A percentile compares a stretch with the other conserved stretches of the same genome.
Conservation (phyloP, 176 grass and related monocot genomes). For the Dendrocalamus sinicus region DNA sequence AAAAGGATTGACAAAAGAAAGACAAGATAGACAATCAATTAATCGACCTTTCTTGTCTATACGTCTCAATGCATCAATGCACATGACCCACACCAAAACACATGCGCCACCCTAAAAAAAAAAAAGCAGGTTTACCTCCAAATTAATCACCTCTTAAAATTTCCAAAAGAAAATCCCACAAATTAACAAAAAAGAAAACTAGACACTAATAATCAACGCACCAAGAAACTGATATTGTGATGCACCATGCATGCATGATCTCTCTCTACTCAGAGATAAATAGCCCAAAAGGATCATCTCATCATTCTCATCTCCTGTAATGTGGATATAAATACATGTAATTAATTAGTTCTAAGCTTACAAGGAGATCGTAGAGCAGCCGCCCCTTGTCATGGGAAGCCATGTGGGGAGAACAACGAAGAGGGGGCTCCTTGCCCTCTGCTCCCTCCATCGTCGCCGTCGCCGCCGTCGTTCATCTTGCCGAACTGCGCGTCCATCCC, state of each 20-base stretch:
- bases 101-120: background rate
- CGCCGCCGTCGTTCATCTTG: slow-evolving; percentile 66
- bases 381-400: slow-evolving; percentile 65
- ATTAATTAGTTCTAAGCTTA: slow-evolving; percentile 75
- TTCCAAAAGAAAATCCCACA: slow-evolving; percentile 32
- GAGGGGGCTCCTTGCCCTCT: slow-evolving; percentile 63
- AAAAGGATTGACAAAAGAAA: background rate
- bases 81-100: slow-evolving; percentile 29
- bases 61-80: slow-evolving; percentile 28
- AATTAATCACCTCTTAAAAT: slow-evolving; percentile 13
- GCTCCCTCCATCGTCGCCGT: slow-evolving; percentile 57
- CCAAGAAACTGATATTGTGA: slow-evolving; percentile 18
- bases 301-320: slow-evolving; percentile 60
- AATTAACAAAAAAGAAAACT: background rate
- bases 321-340: slow-evolving; percentile 63
- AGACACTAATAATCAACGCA: slow-evolving; percentile 8
- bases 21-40: slow-evolving; percentile 32
- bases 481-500: slow-evolving; percentile 92
- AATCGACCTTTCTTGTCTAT: slow-evolving; percentile 26
- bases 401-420: slow-evolving; percentile 85
- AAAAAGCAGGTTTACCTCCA: slow-evolving; percentile 10
- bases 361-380: slow-evolving; percentile 61
- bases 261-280: slow-evolving; percentile 31
- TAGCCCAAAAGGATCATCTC: slow-evolving; percentile 56
- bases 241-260: slow-evolving; percentile 37